A percentile compares a stretch with the other conserved stretches of the same genome.
phyloP scores from a whole-genome alignment of 2,329 filamentous ascomycete species.

The Onygena corvina region DNA sequence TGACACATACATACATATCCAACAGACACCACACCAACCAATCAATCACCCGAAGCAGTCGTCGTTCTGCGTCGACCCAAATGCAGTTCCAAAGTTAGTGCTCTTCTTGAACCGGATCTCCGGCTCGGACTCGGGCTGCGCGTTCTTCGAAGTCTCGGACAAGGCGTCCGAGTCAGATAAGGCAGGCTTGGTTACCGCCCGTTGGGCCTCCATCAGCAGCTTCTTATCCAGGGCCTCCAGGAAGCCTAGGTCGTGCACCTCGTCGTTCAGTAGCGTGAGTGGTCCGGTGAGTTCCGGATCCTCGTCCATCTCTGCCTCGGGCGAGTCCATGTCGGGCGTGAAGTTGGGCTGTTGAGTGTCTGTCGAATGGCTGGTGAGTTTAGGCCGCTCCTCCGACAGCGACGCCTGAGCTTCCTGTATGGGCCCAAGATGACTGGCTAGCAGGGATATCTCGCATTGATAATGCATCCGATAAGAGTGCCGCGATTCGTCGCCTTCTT shows the following conservation, averaged over 20 bases:
- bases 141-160: slow-evolving; percentile 20
- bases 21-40: no score
- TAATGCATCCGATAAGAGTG: background rate
- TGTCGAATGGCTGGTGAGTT: slow-evolving; percentile 7
- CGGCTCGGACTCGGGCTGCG: slow-evolving; percentile 26
- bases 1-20: no score
- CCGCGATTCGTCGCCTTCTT: slow-evolving; percentile 15
- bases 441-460: background rate
- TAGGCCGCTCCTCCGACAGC: background rate
- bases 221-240: slow-evolving; percentile 34
- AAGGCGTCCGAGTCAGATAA: slow-evolving; percentile 17
- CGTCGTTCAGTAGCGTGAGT: slow-evolving; percentile 32
- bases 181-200: slow-evolving; percentile 20
- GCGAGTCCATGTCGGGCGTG: slow-evolving; percentile 8
- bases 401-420: no score
- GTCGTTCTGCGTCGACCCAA: slow-evolving; percentile 22
- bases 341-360: slow-evolving; percentile 15
- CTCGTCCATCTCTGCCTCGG: slow-evolving; percentile 29
- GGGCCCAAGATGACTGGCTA: background rate
- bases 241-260: slow-evolving; percentile 31
- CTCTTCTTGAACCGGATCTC: slow-evolving; percentile 36
- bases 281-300: slow-evolving; percentile 35
- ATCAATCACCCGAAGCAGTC: no score
- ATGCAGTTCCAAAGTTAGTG: slow-evolving; percentile 39
- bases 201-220: slow-evolving; percentile 32